A percentile compares a stretch with the other conserved stretches of the same genome.
phyloP scores from a whole-genome alignment of 208 protist genomes.

The Acanthamoeba culbertsoni region DNA sequence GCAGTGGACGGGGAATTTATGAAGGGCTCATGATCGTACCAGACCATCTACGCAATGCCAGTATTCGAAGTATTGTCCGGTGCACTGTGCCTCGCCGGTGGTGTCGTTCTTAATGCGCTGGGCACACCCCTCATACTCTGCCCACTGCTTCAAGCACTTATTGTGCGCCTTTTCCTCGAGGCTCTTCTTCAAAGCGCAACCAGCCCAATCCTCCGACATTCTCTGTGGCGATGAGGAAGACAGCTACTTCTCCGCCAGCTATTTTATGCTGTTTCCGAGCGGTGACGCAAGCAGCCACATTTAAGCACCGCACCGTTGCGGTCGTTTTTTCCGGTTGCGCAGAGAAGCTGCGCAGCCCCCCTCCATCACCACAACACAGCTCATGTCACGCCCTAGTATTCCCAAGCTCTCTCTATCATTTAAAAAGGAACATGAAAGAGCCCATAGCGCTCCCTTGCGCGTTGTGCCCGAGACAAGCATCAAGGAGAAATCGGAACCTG shows the following conservation, averaged over 20 bases:
- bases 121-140: neutral
- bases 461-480: neutral
- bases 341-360: too few species aligned
- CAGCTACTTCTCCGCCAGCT: too few species aligned
- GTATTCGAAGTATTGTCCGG: constrained; percentile 13
- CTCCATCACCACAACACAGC: too few species aligned
- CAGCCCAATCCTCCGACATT: constrained; percentile 1
- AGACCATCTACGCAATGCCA: neutral
- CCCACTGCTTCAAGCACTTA: neutral
- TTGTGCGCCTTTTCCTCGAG: neutral
- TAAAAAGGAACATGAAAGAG: neutral
- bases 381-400: neutral
- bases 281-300: too few species aligned
- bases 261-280: too few species aligned
- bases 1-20: neutral
- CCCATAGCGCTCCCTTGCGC: neutral
- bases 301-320: neutral
- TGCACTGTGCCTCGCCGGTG: constrained; percentile 15
- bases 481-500: too few species aligned
- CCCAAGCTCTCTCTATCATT: neutral
- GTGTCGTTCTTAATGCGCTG: constrained; percentile 41
- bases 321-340: neutral
- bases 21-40: too few species aligned
- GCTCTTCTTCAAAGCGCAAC: neutral
- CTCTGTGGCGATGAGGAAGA: neutral